Evolutionary conservation across 352 stramenopile species (phyloP), one percentile per base, ranked within the genome.

Genomic region (Globisporangium perplexum): DNA sequence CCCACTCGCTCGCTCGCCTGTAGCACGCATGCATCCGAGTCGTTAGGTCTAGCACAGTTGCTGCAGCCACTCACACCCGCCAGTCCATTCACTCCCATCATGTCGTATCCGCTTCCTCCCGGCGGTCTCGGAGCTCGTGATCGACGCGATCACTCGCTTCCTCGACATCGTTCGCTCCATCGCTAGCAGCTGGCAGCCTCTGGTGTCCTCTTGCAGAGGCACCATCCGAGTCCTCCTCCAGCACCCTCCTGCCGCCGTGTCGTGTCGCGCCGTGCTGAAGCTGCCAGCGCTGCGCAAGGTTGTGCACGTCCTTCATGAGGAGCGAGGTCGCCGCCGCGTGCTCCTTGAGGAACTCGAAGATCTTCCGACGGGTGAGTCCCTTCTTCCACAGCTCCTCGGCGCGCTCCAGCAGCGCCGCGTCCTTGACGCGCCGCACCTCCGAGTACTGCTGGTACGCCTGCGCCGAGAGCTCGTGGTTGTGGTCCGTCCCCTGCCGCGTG

Each of bases 291-390:
- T 86, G 74, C 46, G 88, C 76, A 18, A 89, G 72, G 38, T 91
- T 91, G 59, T 91, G 80, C 12, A 91, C 71, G 51, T 91, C 80
- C 46, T 91, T 91, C 80, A 91, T 91, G 15, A 86, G 55, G 30
- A 91, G 71, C 7, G 68, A 53, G 46, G 61, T 77, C 14, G 71
- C 67, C 18, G 72, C 70, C 18, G n/a, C n/a, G n/a, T 68, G 66
- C n/a, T 82, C 76, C 50, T 89, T 88, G 17, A 91, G 56, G 50
- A 82, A 86, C 60, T 91, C 77, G 39, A 80, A 91, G 41, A 91
- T 67, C 26, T 79, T 77, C 36, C 80, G 77, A 33, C 80, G 72
- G 38, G 72, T 70, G 30, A 68, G 65, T 20, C 80, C 80, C 12
- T 66, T 59, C 28, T 69, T 68, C 80, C 80, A 91, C 28, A 91